Conservation (phyloP, 495 filamentous ascomycete species). For the Lichenothelia convexa region DNA sequence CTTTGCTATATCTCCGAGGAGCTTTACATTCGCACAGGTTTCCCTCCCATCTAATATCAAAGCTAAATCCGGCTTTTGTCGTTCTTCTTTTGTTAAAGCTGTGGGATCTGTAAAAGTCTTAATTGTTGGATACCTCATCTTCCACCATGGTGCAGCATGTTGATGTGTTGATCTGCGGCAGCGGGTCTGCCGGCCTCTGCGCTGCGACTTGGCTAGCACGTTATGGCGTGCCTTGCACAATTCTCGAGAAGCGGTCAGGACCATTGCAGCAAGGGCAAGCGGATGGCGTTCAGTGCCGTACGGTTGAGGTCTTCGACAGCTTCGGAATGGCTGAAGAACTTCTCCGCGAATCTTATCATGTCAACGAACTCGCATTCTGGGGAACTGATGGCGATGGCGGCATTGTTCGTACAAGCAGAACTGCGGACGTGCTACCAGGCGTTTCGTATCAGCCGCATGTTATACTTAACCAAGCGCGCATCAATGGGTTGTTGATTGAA, state of each 20-base stretch:
- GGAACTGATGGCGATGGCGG: slow-evolving; percentile 18
- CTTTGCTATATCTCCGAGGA: too few species aligned
- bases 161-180: slow-evolving; percentile 3
- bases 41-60: too few species aligned
- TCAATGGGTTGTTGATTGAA: slow-evolving; percentile 14
- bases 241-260: slow-evolving; percentile 43
- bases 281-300: slow-evolving; percentile 64
- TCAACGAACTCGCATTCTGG: slow-evolving; percentile 37
- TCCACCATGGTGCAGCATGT: slow-evolving; percentile 2
- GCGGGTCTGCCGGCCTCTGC: slow-evolving; percentile 3
- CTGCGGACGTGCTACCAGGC: slow-evolving; percentile 42
- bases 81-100: too few species aligned
- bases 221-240: slow-evolving; percentile 11
- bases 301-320: slow-evolving; percentile 64
- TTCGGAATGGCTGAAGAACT: slow-evolving; percentile 55
- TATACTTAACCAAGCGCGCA: slow-evolving; percentile 56
- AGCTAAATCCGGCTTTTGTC: too few species aligned
- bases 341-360: slow-evolving; percentile 53
- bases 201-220: slow-evolving; percentile 2
- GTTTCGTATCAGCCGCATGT: slow-evolving; percentile 54
- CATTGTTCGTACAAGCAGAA: slow-evolving; percentile 34
- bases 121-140: not conserved
- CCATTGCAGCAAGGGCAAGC: slow-evolving; percentile 55
- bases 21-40: too few species aligned
- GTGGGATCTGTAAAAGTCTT: not conserved